Percentiles rank a stretch among this genome's conserved stretches.
phyloP scores from a whole-genome alignment of 2,329 filamentous ascomycete genomes.

The Aureobasidium lini region DNA sequence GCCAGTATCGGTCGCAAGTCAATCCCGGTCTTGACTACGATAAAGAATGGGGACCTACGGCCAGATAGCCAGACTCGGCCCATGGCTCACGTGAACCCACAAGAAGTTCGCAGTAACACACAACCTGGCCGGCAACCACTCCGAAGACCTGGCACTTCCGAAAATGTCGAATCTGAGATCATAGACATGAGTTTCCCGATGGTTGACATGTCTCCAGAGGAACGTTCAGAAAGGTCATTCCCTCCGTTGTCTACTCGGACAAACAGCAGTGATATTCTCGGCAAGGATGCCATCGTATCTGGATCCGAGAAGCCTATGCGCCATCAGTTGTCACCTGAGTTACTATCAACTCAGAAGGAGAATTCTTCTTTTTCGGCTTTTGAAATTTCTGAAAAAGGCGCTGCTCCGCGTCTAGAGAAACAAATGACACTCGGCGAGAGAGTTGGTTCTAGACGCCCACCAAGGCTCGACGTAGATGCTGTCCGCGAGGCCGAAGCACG shows the following conservation, averaged over 20 bases:
- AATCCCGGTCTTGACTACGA: conserved; percentile 41
- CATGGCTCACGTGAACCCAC: neutral
- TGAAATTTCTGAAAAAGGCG: neutral
- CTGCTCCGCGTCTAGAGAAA: conserved; percentile 14
- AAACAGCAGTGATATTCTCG: conserved; percentile 1
- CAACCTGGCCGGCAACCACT: neutral
- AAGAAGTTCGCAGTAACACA: neutral
- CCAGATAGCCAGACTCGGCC: conserved; percentile 10
- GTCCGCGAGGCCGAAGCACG: conserved; percentile 74
- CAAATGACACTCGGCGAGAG: conserved; percentile 33
- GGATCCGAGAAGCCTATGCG: neutral
- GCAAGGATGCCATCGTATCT: neutral
- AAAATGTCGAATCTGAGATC: neutral
- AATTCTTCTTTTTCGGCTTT: neutral
- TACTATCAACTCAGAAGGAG: neutral
- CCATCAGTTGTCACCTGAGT: neutral
- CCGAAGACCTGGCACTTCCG: neutral
- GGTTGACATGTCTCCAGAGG: neutral
- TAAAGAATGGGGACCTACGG: conserved; percentile 34
- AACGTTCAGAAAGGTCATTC: neutral
- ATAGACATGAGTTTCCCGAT: neutral
- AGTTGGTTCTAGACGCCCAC: conserved; percentile 48
- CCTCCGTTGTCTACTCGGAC: conserved; percentile 1
- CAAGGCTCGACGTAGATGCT: conserved; percentile 72
- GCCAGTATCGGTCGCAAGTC: conserved; percentile 42